Conservation (phyloP, 768 basidiomycete genomes). For the Russula lepida region DNA sequence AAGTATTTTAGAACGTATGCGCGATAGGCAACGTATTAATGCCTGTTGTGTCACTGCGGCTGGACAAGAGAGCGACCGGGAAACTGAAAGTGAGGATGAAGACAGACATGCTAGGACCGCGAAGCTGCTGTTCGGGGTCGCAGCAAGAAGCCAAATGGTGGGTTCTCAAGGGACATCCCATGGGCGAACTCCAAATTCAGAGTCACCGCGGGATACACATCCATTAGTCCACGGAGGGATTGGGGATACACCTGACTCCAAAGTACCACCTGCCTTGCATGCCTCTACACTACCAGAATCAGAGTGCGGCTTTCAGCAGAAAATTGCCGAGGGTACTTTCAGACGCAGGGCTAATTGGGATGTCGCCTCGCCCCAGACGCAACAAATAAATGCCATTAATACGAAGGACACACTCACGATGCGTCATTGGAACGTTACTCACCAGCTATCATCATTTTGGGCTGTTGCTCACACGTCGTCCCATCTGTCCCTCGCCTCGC, state of each 20-base stretch:
- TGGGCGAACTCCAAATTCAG: neutral
- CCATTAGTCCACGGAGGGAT: neutral
- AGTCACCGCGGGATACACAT: neutral
- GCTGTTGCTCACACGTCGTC: neutral
- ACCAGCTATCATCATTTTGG: neutral
- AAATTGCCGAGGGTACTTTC: neutral
- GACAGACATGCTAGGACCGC: constrained; percentile 13
- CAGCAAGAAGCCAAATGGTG: neutral
- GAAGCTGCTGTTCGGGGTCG: constrained; percentile 5
- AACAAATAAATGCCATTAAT: too few species aligned
- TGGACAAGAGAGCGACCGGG: constrained; percentile 4
- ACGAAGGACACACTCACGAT: neutral
- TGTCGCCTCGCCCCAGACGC: neutral
- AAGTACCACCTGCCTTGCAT: neutral
- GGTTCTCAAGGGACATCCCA: neutral
- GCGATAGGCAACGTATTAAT: constrained; percentile 8
- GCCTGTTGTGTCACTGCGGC: neutral
- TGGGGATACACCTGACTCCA: neutral
- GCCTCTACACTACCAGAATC: neutral
- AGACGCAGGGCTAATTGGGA: neutral
- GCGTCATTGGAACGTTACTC: neutral
- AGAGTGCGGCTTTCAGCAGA: neutral
- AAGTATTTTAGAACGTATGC: constrained; percentile 7
- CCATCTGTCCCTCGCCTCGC: neutral
- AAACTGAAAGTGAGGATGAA: constrained; percentile 13